Percentiles rank a stretch among this genome's conserved stretches.
Conservation (phyloP, 768 basidiomycete genomes). For the Roridomyces roridus region DNA sequence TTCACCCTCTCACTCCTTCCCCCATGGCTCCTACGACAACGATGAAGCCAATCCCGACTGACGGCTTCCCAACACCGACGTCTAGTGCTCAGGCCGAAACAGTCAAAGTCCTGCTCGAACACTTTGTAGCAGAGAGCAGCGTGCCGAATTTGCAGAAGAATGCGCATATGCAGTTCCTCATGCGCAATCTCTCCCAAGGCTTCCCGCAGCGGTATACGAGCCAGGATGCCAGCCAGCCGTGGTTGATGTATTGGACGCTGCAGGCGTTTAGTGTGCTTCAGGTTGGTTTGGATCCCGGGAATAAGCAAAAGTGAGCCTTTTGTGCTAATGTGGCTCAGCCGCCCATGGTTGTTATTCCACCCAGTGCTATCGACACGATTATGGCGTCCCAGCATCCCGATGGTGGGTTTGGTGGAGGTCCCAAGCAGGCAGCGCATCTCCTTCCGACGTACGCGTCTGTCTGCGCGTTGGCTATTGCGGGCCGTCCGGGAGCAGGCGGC, state of each 20-base stretch:
- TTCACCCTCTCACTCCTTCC: conserved; percentile 5
- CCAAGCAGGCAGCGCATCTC: conserved; percentile 86
- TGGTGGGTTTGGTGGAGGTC: conserved; percentile 94
- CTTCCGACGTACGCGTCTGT: conserved; percentile 91
- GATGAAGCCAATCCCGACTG: conserved; percentile 49
- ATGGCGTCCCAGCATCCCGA: conserved; percentile 82
- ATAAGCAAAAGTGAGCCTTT: conserved; percentile 69
- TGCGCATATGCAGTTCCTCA: conserved; percentile 77
- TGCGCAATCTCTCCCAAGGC: conserved; percentile 74
- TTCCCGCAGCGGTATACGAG: conserved; percentile 81
- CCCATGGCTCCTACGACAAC: conserved; percentile 22
- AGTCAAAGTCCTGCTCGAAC: conserved; percentile 65
- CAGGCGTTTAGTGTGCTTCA: conserved; percentile 85
- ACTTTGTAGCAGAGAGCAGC: conserved; percentile 44
- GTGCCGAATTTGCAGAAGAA: conserved; percentile 58
- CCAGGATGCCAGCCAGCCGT: conserved; percentile 94
- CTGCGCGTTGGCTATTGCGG: conserved; percentile 83
- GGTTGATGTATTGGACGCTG: conserved; percentile 93
- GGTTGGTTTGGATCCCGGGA: conserved; percentile 77
- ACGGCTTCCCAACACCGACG: conserved; percentile 68
- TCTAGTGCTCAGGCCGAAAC: conserved; percentile 68
- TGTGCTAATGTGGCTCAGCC: no score
- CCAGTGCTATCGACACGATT: conserved; percentile 81
- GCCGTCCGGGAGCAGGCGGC: conserved; percentile 70
- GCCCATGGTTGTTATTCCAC: no score